Percentiles rank a stretch among this genome's conserved stretches.
These are phyloP conservation scores for Trifolium pratense DNA, from an alignment of 306 rosid genomes.

Conservation along the genomic window DNA sequence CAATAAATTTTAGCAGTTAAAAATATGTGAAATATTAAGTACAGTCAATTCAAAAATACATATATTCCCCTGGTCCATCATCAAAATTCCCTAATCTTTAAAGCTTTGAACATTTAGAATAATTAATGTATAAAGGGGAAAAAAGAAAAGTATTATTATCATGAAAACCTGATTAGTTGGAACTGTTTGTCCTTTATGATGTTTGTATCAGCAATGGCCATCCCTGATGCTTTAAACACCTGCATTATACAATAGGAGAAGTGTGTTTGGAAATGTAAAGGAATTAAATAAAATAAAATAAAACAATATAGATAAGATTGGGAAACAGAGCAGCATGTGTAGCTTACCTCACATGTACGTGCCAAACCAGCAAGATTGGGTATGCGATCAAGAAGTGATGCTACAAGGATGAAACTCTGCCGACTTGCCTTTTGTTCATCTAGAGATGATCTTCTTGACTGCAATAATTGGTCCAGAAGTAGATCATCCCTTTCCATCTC, in stretches of 20 bases:
- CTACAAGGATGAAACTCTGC: constrained; percentile 74
- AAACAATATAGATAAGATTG: constrained; percentile 14
- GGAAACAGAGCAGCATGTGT: constrained; percentile 33
- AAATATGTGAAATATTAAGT: constrained; percentile 3
- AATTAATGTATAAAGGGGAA: constrained; percentile 9
- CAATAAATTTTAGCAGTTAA: background rate
- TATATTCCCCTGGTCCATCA: background rate
- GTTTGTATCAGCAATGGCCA: constrained; percentile 71
- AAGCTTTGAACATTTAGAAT: constrained; percentile 29
- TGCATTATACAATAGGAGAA: constrained; percentile 47
- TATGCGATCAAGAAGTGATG: constrained; percentile 92
- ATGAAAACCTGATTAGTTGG: constrained; percentile 84
- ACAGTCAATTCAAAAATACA: constrained; percentile 12
- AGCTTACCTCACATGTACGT: constrained; percentile 88
- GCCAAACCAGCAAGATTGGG: constrained; percentile 98
- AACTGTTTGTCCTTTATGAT: constrained; percentile 83
- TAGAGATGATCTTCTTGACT: constrained; percentile 67
- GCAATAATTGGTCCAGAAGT: constrained; percentile 75
- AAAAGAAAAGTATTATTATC: constrained; percentile 24
- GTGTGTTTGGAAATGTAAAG: constrained; percentile 12
- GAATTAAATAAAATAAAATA: background rate
- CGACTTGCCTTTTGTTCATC: constrained; percentile 64
- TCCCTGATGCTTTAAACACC: constrained; percentile 84
- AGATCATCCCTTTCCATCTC: constrained; percentile 85
- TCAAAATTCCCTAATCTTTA: background rate